Conservation (phyloP, 2,329 filamentous ascomycete genomes). For the Microcyclospora tardicrescens region DNA sequence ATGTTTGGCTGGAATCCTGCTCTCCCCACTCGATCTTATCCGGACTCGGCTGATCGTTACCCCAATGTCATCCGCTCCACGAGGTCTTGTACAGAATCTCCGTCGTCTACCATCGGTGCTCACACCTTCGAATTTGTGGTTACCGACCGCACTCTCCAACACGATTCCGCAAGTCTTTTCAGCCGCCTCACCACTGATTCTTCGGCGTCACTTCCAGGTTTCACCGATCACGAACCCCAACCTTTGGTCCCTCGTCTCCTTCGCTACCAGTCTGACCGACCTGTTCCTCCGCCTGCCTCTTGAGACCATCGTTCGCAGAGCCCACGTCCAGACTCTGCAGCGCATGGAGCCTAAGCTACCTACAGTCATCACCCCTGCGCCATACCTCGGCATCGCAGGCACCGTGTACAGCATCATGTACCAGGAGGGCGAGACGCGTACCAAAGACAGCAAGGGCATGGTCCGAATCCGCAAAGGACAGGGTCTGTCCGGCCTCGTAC, state of each 20-base stretch:
- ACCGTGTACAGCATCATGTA: constrained; percentile 80
- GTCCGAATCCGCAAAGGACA: constrained; percentile 46
- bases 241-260: constrained; percentile 69
- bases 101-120: constrained; percentile 59
- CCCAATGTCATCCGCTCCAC: constrained; percentile 52
- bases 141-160: constrained; percentile 77
- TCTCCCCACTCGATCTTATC: constrained; percentile 80
- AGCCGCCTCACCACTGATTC: constrained; percentile 68
- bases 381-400: constrained; percentile 74
- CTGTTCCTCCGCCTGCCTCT: constrained; percentile 79
- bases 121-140: constrained; percentile 53
- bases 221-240: constrained; percentile 71
- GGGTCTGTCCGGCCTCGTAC: constrained; percentile 54
- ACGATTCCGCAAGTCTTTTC: constrained; percentile 73
- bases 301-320: constrained; percentile 81
- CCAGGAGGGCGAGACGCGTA: constrained; percentile 56
- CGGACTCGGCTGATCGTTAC: constrained; percentile 80
- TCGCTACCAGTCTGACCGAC: constrained; percentile 65
- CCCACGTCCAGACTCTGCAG: constrained; percentile 48
- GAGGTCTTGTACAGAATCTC: constrained; percentile 66
- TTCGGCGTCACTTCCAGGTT: constrained; percentile 73
- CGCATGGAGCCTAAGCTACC: constrained; percentile 34
- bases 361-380: constrained; percentile 67
- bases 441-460: constrained; percentile 22
- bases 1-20: constrained; percentile 59